phyloP scores from a whole-genome alignment of 1,284 basidiomycete genomes.

The Marasmius oreades region DNA sequence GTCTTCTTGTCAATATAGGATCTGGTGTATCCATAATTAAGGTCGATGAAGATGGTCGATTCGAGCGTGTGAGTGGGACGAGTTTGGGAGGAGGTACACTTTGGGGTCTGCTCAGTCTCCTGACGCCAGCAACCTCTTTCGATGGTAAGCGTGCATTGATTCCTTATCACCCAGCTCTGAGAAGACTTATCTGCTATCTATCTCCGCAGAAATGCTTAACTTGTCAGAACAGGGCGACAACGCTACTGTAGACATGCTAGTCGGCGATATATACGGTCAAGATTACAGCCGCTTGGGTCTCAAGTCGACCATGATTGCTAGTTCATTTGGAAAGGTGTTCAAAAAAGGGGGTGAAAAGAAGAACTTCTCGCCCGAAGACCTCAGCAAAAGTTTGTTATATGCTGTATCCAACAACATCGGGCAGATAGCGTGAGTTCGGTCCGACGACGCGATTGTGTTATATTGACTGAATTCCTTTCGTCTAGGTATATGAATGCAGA shows the following conservation, averaged over 20 bases:
- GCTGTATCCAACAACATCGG: constrained; percentile 99
- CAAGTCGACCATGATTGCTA: constrained; percentile 97
- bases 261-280: constrained; percentile 97
- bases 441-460: constrained; percentile 11
- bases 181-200: constrained; percentile 12
- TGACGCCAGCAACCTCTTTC: constrained; percentile 95
- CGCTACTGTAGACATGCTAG: constrained; percentile 95
- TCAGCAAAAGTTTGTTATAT: constrained; percentile 91
- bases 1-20: constrained; percentile 97
- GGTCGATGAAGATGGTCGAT: constrained; percentile 92
- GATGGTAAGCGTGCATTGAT: constrained; percentile 72
- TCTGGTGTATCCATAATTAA: constrained; percentile 98
- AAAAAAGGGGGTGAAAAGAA: constrained; percentile 78
- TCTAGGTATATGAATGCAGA: constrained; percentile 98
- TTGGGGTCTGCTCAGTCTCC: constrained; percentile 92
- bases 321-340: constrained; percentile 98
- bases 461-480: constrained; percentile 6
- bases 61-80: constrained; percentile 96
- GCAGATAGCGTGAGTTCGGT: constrained; percentile 88
- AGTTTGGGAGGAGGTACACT: constrained; percentile 98
- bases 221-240: constrained; percentile 95
- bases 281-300: constrained; percentile 93
- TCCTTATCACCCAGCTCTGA: constrained; percentile 7
- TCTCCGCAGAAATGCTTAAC: constrained; percentile 84
- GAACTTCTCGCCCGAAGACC: constrained; percentile 89